Percentiles rank a stretch among this genome's conserved stretches.
Conservation (phyloP, 2,329 filamentous ascomycete genomes). For the Pseudogymnoascus sp. region DNA sequence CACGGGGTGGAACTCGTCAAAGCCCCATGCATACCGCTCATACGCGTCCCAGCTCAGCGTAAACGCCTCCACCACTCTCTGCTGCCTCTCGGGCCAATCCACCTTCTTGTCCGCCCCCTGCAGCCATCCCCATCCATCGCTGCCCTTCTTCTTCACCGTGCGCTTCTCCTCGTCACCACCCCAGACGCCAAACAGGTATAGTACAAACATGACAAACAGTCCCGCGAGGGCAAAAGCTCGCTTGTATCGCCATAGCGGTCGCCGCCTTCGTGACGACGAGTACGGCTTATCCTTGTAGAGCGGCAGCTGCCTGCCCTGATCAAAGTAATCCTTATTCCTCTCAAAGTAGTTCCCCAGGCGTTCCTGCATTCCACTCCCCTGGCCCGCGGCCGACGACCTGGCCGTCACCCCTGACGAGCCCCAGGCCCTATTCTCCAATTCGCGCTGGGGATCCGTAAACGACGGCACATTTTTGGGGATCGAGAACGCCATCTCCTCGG, state of each 20-base stretch:
- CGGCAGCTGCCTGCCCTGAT: slow-evolving; percentile 49
- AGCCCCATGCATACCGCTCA: slow-evolving; percentile 86
- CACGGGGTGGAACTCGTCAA: slow-evolving; percentile 80
- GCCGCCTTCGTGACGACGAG: slow-evolving; percentile 48
- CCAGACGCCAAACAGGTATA: slow-evolving; percentile 64
- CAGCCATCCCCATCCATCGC: slow-evolving; percentile 51
- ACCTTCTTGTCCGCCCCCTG: slow-evolving; percentile 42
- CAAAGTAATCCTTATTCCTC: slow-evolving; percentile 27
- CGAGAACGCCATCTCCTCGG: slow-evolving; percentile 52
- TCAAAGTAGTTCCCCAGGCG: slow-evolving; percentile 60
- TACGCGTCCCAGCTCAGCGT: slow-evolving; percentile 89
- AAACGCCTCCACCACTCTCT: slow-evolving; percentile 83
- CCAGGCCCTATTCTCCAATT: slow-evolving; percentile 61
- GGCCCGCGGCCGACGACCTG: slow-evolving; percentile 26
- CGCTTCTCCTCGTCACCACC: slow-evolving; percentile 22
- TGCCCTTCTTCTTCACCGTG: slow-evolving; percentile 21
- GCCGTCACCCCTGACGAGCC: slow-evolving; percentile 40
- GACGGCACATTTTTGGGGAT: slow-evolving; percentile 63
- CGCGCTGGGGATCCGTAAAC: slow-evolving; percentile 56
- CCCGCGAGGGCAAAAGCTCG: slow-evolving; percentile 45
- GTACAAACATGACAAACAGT: slow-evolving; percentile 45
- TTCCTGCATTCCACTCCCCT: slow-evolving; percentile 44
- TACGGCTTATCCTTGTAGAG: slow-evolving; percentile 99
- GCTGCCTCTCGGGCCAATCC: slow-evolving; percentile 71
- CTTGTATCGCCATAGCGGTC: slow-evolving; percentile 56